Base-by-base conservation (phyloP, 1,284 basidiomycete species). In the Papiliotrema terrestris region DNA sequence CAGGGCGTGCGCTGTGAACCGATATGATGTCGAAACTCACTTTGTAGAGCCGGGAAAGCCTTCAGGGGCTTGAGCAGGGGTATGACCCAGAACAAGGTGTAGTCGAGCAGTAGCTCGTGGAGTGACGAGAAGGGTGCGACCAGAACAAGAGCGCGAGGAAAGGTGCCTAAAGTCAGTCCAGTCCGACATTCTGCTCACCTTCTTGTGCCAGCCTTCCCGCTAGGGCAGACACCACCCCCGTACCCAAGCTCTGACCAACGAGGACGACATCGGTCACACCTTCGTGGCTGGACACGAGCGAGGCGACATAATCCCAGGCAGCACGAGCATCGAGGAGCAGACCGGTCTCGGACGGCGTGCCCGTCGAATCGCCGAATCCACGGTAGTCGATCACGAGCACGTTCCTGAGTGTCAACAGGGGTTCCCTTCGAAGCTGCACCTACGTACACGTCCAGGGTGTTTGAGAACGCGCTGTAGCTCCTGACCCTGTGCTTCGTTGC, bases 361-460 rank as follows among this genome's bases (percentile, higher is more conserved):
- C 91, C 0, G 83, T 82, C 53, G 90, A 93, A 69, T 98, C 92
- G 0, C 81, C 94, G 65, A 89, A 98, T 0, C 94, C 94, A n/a
- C 91, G 84, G 70, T 95, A 95, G 74, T 96, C 93, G 44, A 91
- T 84, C 0, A 85, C 86, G 20, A 96, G 75, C 1, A 96, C 86
- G 69, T 95, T 96, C 17, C 72, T 72, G 42, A 1, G 25, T 13
- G 1, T 35, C 41, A 55, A n/a, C 89, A 14, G 4, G 8, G 23
- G 17, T 25, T 49, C 20, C 11, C 8, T 32, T 36, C 14, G 22
- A 22, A 19, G 8, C 26, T 8, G 32, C 20, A 38, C 9, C 8
- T 15, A 37, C 63, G 25, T 45, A 71, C 68, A 62, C 66, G 53
- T 73, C 66, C 1, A 73, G 63, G 1, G 47, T 39, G 8, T 54